Base-by-base conservation (phyloP, 352 stramenopile species). In the Lagenidium sp. region DNA sequence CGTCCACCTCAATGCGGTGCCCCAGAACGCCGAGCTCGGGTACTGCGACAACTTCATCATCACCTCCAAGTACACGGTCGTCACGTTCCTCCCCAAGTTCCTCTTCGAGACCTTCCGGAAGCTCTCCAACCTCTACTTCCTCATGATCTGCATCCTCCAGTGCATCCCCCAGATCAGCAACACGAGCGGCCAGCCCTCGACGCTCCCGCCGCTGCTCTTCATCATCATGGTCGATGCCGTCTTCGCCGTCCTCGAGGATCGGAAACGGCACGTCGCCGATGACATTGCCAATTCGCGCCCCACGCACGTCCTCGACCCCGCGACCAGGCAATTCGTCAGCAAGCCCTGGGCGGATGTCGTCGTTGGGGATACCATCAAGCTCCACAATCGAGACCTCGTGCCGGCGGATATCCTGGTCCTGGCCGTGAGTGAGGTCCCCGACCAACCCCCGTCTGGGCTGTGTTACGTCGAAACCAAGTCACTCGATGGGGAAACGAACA, bases 51-150 rank as follows among this genome's bases (percentile, higher is more conserved):
- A 97, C 60, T 80, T 91, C 45, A 85, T 97, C 44, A 59, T 89
- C 19, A 97, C 89, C 32, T 92, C 68, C 55, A 97, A 96, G 67
- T 97, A 97, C 69, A 93, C 83, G 23, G 37, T 70, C 13, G 52
- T 84, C 11, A 91, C 65, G 47, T 96, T 97, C 50, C 25, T 96
- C 38, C 85, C 85, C 29, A 93, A 89, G 46, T 96, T 96, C 31
- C 68, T 97, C 25, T 91, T 93, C 36, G 86, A 96, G 59, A 85
- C 69, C 25, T 92, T 92, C 51, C 77, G 77, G 20, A 95, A 96
- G 55, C 68, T 96, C 29, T 89, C 88, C 23, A 97, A 97, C 30
- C 55, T 95, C 34, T 97, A 97, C 64, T 97, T 97, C 54, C 65
- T 97, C 16, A 31, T 92, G 40, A 87, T 97, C 49, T 92, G 80